phyloP scores from a whole-genome alignment of 345 rosid species.

The Camelina neglecta region DNA sequence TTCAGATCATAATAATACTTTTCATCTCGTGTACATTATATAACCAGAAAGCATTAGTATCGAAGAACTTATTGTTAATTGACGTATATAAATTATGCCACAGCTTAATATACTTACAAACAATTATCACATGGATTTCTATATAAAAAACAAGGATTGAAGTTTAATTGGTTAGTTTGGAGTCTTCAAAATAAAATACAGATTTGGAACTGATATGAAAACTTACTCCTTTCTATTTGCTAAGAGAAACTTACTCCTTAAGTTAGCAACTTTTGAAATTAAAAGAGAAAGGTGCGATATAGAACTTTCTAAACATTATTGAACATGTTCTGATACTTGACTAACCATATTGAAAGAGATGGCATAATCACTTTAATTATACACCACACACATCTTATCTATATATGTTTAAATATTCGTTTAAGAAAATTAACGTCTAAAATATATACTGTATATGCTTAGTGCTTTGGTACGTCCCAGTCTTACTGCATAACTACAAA shows the following conservation, averaged over 20 bases:
- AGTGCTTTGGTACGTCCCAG: constrained; percentile 17
- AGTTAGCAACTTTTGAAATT: constrained; percentile 29
- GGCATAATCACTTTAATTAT: constrained; percentile 36
- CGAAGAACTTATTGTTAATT: neutral
- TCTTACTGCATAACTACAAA: neutral
- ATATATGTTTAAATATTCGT: neutral
- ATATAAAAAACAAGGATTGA: neutral
- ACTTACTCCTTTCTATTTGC: constrained; percentile 29
- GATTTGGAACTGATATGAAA: constrained; percentile 7
- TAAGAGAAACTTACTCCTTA: constrained; percentile 36
- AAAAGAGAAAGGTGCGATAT: constrained; percentile 31
- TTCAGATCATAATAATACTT: neutral
- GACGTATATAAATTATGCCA: neutral
- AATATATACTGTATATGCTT: neutral
- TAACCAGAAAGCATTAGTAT: neutral
- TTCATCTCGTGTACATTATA: neutral
- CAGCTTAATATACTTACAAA: neutral
- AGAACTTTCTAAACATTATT: constrained; percentile 40
- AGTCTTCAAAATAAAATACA: constrained; percentile 3
- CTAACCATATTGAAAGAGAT: constrained; percentile 33
- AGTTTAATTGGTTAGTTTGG: neutral
- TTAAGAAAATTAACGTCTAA: neutral
- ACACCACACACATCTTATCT: constrained; percentile 39
- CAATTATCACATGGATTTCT: neutral
- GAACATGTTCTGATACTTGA: constrained; percentile 43